Conservation (phyloP, 768 basidiomycete genomes). For the Amanita thiersii region DNA sequence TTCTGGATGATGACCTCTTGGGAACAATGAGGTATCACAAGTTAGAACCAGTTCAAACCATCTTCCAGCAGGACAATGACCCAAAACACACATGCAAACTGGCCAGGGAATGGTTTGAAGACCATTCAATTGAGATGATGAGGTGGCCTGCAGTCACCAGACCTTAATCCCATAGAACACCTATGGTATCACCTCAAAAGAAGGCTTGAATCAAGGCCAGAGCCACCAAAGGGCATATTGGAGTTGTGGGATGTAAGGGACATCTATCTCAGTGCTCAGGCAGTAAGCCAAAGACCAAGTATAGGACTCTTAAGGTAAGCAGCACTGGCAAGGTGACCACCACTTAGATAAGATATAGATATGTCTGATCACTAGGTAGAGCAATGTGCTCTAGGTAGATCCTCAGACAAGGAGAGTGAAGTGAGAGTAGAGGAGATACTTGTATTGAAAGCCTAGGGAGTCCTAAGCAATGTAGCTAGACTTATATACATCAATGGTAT, state of each 20-base stretch:
- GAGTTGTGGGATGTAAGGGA: neutral
- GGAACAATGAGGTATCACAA: slow-evolving; percentile 15
- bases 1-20: slow-evolving; percentile 16
- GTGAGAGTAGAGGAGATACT: no score
- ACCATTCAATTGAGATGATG: slow-evolving; percentile 18
- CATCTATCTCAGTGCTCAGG: no score
- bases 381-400: no score
- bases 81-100: slow-evolving; percentile 24
- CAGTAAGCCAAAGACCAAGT: no score
- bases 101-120: slow-evolving; percentile 18
- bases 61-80: slow-evolving; percentile 28
- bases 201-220: neutral
- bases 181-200: slow-evolving; percentile 17
- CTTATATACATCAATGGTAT: no score
- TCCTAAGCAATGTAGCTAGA: no score
- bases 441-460: no score
- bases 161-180: slow-evolving; percentile 26
- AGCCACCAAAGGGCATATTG: neutral
- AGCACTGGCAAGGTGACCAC: no score
- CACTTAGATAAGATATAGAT: no score
- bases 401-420: no score
- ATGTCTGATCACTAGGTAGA: no score
- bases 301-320: no score
- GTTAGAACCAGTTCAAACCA: slow-evolving; percentile 8
- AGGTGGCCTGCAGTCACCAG: slow-evolving; percentile 22